Evolutionary conservation across 495 filamentous ascomycete genomes (phyloP).

Genomic region (Gamarada debralockiae): DNA sequence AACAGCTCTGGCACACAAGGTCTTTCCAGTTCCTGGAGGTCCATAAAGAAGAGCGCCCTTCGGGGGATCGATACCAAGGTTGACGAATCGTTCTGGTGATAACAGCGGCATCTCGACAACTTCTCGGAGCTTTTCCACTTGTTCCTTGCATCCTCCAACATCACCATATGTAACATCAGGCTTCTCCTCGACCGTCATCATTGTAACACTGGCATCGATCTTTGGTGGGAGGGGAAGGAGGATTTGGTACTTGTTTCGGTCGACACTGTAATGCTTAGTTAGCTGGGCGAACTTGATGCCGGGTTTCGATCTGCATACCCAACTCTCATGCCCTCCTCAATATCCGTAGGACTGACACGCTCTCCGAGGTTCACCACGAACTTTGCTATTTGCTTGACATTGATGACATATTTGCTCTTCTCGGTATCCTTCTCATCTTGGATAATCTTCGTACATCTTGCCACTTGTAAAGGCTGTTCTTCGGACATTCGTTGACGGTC

Average conservation of each 20-base stretch:
- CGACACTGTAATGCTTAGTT: conserved; percentile 55
- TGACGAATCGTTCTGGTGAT: conserved; percentile 95
- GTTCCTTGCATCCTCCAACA: conserved; percentile 98
- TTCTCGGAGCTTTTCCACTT: conserved; percentile 97
- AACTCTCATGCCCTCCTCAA: conserved; percentile 98
- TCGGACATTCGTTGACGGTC: conserved; percentile 97
- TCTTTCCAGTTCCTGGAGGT: conserved; percentile 96
- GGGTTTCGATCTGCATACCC: conserved; percentile 51
- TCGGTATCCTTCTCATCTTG: conserved; percentile 92
- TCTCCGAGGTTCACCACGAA: conserved; percentile 98
- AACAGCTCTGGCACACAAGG: conserved; percentile 93
- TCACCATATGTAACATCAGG: conserved; percentile 98
- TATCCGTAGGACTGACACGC: conserved; percentile 95
- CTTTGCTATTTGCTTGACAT: conserved; percentile 99
- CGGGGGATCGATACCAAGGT: conserved; percentile 95
- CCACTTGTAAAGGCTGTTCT: conserved; percentile 96
- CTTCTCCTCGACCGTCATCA: conserved; percentile 99
- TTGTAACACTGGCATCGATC: conserved; percentile 98
- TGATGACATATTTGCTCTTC: conserved; percentile 99
- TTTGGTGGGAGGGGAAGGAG: conserved; percentile 95
- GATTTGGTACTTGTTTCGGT: conserved; percentile 98
- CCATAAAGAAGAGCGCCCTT: conserved; percentile 97
- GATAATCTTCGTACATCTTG: conserved; percentile 98
- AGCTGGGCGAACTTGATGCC: background rate
- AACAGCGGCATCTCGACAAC: conserved; percentile 97